phyloP scores from a whole-genome alignment of 2,329 filamentous ascomycete genomes.

The Verticillium albo-atrum region DNA sequence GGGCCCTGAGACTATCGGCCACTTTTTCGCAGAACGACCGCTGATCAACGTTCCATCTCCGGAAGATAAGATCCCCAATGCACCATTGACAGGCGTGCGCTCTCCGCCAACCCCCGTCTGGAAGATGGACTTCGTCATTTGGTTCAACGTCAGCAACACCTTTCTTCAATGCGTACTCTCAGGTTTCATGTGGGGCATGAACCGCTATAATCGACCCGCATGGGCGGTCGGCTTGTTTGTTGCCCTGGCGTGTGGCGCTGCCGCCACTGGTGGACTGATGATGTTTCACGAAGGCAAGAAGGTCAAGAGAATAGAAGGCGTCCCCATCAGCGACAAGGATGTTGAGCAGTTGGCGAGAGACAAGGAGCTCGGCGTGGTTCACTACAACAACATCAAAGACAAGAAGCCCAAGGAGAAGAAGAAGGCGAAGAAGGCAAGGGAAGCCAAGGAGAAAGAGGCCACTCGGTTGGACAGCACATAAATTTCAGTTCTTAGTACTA shows the following conservation, averaged over 20 bases:
- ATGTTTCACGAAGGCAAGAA: constrained; percentile 68
- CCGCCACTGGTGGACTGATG: constrained; percentile 63
- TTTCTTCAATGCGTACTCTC: constrained; percentile 70
- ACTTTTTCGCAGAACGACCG: constrained; percentile 29
- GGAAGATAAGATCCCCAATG: constrained; percentile 54
- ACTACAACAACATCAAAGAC: constrained; percentile 54
- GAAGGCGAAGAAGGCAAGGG: constrained; percentile 19
- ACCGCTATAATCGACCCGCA: constrained; percentile 66
- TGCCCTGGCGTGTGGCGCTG: constrained; percentile 65
- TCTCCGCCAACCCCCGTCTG: constrained; percentile 64
- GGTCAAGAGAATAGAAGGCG: constrained; percentile 68
- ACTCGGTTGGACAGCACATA: background rate
- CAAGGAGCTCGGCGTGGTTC: constrained; percentile 49
- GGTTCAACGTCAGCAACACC: constrained; percentile 75
- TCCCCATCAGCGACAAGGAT: constrained; percentile 56
- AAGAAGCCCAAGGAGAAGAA: constrained; percentile 42
- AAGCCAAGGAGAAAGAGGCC: background rate
- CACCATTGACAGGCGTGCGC: constrained; percentile 67
- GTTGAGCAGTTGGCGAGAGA: constrained; percentile 45
- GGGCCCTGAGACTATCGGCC: constrained; percentile 47
- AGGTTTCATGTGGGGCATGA: constrained; percentile 79
- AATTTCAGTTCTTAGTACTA: background rate
- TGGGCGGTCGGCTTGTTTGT: constrained; percentile 82
- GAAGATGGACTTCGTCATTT: constrained; percentile 78
- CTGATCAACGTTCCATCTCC: constrained; percentile 58